Evolutionary conservation across 2,329 filamentous ascomycete genomes (phyloP), one percentile per base, ranked within the genome.

Genomic region (Berkeleyomyces basicola): DNA sequence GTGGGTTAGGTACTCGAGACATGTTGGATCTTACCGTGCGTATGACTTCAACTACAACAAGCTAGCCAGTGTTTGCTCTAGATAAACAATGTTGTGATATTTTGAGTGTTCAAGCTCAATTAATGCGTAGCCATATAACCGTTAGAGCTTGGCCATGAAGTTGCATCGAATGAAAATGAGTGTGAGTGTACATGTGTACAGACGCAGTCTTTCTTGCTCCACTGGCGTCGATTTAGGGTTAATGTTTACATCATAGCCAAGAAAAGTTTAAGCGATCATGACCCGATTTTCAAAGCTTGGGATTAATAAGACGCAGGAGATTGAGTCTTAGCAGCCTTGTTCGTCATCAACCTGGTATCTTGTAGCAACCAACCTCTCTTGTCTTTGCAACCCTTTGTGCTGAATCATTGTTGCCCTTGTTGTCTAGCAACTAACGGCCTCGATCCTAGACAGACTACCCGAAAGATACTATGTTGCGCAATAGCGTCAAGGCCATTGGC

Each of bases 401-500:
- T 53, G 11, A 53, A 14, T 39, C 36, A 53, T 39, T 37, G 49
- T n/a, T 3, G 14, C 39, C 16, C 7, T 37, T 37, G 33, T 51
- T 61, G 57, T 43, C 39, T 31, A 42, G 9, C 39, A 23, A 33
- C 10, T 33, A 3, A 42, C 44, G 43, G 7, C 46, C 31, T 36
- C 14, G 40, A 43, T 9, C n/a, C 7, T 36, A 55, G 51, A 36
- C 36, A 55, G 7, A 55, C 4, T 7, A 7, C 10, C 40, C 58
- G 16, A 10, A 36, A 46, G 47, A 44, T 36, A 61, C 14, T 16
- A 65, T 65, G 64, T 61, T 65, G 47, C 64, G 61, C 37, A 59
- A 43, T 23, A 65, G 59, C 42, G 58, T 65, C 40, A 65, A 63
- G 58, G 55, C 47, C 36, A 58, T 65, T 16, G 57, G 63, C 63